Evolutionary conservation across 2,329 filamentous ascomycete species (phyloP).

Genomic region (Calonectria leucothoes): DNA sequence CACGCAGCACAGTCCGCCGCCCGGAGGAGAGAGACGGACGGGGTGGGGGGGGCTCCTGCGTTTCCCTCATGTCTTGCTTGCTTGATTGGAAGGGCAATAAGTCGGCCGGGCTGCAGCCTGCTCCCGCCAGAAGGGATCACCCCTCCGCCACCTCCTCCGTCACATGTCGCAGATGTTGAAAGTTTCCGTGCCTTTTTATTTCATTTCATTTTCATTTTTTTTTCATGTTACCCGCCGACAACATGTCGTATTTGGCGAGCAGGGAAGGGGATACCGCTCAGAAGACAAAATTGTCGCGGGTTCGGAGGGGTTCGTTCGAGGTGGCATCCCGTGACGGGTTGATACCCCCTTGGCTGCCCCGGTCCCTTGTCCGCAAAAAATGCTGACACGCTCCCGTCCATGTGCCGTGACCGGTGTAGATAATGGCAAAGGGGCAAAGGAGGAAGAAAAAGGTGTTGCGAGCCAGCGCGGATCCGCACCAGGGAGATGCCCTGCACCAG

Average conservation of each 20-base stretch:
- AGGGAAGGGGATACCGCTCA: not conserved
- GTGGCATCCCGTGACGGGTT: constrained; percentile 12
- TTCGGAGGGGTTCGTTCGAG: not conserved
- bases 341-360: constrained; percentile 30
- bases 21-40: not conserved
- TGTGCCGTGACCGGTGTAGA: not conserved
- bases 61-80: not conserved
- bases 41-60: not conserved
- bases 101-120: not conserved
- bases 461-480: constrained; percentile 27
- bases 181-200: not conserved
- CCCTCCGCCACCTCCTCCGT: not conserved
- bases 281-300: not conserved
- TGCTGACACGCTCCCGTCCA: not conserved
- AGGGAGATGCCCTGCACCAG: constrained; percentile 22
- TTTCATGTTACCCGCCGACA: not conserved
- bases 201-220: not conserved
- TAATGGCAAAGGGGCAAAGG: too few relatives aligned
- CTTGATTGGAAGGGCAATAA: not conserved
- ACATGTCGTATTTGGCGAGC: not conserved
- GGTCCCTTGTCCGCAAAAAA: not conserved
- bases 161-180: not conserved
- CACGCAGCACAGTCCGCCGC: not conserved
- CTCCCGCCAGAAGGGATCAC: not conserved
- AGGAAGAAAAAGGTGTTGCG: constrained; percentile 4